These are phyloP conservation scores for Cercospora canescens DNA, from an alignment of 2,329 filamentous ascomycete species.

Conservation along the genomic window DNA sequence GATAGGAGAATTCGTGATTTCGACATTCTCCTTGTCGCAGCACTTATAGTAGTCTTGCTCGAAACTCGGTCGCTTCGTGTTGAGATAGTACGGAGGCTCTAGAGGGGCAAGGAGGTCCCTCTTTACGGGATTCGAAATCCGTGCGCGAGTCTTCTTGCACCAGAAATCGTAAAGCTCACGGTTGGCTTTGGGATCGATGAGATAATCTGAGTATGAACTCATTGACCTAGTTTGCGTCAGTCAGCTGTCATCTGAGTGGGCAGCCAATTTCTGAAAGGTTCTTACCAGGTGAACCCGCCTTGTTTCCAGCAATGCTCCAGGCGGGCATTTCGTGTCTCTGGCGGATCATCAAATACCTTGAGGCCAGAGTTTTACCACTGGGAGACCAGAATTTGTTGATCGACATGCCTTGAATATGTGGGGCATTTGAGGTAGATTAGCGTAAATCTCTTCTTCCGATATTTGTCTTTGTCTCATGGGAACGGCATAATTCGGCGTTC, in stretches of 20 bases:
- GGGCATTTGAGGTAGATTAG: slow-evolving; percentile 5
- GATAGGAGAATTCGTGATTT: slow-evolving; percentile 43
- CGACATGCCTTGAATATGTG: slow-evolving; percentile 18
- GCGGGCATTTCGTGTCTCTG: slow-evolving; percentile 28
- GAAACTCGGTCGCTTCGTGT: slow-evolving; percentile 47
- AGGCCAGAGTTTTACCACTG: slow-evolving; percentile 58
- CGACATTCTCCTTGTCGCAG: not conserved
- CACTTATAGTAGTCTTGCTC: slow-evolving; percentile 43
- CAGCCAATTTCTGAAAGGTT: too few species aligned
- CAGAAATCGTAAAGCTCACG: not conserved
- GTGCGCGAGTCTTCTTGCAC: not conserved
- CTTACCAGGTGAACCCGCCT: slow-evolving; percentile 39
- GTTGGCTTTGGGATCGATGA: not conserved
- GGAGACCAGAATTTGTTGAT: slow-evolving; percentile 37
- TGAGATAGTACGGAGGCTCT: slow-evolving; percentile 44
- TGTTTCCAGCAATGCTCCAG: slow-evolving; percentile 43
- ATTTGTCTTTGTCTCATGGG: slow-evolving; percentile 58
- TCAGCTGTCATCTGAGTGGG: not conserved
- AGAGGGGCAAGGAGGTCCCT: slow-evolving; percentile 46
- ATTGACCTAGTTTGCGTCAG: not conserved
- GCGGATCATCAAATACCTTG: slow-evolving; percentile 49
- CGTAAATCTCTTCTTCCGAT: slow-evolving; percentile 44
- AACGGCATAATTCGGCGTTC: slow-evolving; percentile 65
- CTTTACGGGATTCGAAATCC: slow-evolving; percentile 36
- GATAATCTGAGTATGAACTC: not conserved